Percentiles rank a stretch among this genome's conserved stretches.
These are phyloP conservation scores for Viridothelium virens DNA, from an alignment of 495 filamentous ascomycete species.

Conservation along the genomic window DNA sequence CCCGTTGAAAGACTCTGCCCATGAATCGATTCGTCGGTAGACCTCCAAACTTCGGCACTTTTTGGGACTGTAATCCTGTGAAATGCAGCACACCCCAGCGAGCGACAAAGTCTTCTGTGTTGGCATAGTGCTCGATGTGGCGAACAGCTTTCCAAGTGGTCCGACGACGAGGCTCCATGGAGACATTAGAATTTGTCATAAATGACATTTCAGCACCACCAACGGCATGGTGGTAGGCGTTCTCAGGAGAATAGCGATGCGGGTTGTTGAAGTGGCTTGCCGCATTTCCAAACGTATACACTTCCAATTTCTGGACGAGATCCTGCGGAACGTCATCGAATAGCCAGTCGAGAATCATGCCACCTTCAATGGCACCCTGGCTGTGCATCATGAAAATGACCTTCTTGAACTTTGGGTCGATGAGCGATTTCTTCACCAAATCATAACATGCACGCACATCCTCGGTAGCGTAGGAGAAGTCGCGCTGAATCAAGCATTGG, in stretches of 20 bases:
- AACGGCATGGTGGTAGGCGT: constrained; percentile 17
- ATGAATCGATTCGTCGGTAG: constrained; percentile 50
- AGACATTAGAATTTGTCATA: constrained; percentile 14
- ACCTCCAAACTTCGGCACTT: background rate
- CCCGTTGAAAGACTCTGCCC: constrained; percentile 65
- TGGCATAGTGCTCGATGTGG: constrained; percentile 81
- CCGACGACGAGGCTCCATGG: background rate
- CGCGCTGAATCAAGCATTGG: constrained; percentile 69
- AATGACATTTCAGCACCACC: constrained; percentile 19
- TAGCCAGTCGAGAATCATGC: constrained; percentile 70
- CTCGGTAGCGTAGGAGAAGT: constrained; percentile 62
- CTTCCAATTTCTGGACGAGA: constrained; percentile 60
- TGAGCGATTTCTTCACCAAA: constrained; percentile 51
- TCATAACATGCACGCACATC: constrained; percentile 53
- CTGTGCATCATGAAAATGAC: constrained; percentile 73
- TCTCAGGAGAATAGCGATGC: constrained; percentile 36
- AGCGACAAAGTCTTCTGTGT: constrained; percentile 67
- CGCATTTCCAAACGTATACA: constrained; percentile 79
- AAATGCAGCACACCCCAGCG: constrained; percentile 69
- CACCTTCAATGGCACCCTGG: constrained; percentile 72
- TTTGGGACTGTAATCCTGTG: constrained; percentile 33
- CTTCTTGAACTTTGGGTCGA: constrained; percentile 54
- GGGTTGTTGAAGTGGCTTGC: constrained; percentile 89
- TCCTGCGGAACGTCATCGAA: constrained; percentile 65
- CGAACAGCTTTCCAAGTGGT: constrained; percentile 45